A percentile compares a stretch with the other conserved stretches of the same genome.
These are phyloP conservation scores for Lachancea waltii DNA, from an alignment of 805 yeast species.

Conservation along the genomic window DNA sequence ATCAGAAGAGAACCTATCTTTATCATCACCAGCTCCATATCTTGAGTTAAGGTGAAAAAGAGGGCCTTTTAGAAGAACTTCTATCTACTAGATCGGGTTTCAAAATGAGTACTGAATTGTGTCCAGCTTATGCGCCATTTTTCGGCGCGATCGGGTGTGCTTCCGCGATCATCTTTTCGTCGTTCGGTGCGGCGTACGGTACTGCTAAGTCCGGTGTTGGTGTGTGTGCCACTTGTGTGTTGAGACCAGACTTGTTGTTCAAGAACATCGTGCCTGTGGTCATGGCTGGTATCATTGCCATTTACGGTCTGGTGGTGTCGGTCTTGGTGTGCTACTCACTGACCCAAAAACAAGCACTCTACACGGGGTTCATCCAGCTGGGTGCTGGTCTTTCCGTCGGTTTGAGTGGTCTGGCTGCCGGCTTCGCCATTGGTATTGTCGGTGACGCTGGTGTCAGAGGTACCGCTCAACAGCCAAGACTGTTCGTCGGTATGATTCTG, in stretches of 20 bases:
- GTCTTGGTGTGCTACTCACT: constrained; percentile 88
- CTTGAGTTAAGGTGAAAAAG: constrained; percentile 1
- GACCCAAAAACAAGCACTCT: constrained; percentile 84
- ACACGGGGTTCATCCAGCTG: constrained; percentile 95
- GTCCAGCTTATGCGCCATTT: constrained; percentile 66
- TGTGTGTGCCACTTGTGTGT: constrained; percentile 95
- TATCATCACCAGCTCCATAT: background rate
- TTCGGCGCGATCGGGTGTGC: constrained; percentile 99
- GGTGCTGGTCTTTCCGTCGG: constrained; percentile 99
- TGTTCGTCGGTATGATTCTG: constrained; percentile 97
- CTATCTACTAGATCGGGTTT: background rate
- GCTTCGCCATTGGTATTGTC: constrained; percentile 98
- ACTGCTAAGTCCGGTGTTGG: constrained; percentile 99
- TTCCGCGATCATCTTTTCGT: constrained; percentile 96
- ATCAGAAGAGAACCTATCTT: background rate
- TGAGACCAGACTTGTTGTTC: constrained; percentile 93
- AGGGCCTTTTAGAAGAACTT: background rate
- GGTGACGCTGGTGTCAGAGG: constrained; percentile 99
- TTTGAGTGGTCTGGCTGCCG: constrained; percentile 95
- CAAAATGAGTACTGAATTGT: constrained; percentile 30
- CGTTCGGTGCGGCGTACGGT: constrained; percentile 98
- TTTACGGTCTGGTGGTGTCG: constrained; percentile 94
- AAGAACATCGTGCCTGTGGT: constrained; percentile 93
- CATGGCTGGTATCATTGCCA: constrained; percentile 99
- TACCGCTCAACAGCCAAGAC: constrained; percentile 95